Conservation (phyloP, 345 rosid genomes). For the Heritiera littoralis region DNA sequence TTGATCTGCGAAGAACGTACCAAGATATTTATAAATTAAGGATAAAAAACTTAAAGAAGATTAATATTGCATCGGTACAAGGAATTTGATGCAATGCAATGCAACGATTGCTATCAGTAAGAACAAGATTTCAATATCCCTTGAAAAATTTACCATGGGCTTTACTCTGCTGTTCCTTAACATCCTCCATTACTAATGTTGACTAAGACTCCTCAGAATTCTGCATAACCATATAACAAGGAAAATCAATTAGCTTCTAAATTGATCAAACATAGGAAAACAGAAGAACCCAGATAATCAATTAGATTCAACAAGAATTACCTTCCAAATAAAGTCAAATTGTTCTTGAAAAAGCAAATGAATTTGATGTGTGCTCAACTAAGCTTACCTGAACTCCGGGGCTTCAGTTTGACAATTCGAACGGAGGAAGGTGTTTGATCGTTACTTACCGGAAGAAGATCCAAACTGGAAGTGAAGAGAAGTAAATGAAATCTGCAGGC, state of each 20-base stretch:
- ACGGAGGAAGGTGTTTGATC: no score
- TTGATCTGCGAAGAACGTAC: slow-evolving; percentile 22
- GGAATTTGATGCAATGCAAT: background rate
- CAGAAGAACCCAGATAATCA: background rate
- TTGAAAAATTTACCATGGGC: slow-evolving; percentile 35
- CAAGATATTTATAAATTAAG: background rate
- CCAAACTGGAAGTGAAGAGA: no score
- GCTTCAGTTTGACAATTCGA: no score
- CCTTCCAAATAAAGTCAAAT: background rate
- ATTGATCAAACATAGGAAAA: background rate
- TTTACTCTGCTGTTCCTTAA: slow-evolving; percentile 46
- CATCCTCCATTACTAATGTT: slow-evolving; percentile 48
- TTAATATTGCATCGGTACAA: background rate
- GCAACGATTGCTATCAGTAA: background rate
- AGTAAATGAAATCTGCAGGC: no score
- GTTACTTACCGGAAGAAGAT: no score
- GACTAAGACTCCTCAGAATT: background rate
- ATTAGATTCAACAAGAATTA: background rate
- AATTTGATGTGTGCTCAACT: background rate
- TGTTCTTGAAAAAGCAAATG: background rate
- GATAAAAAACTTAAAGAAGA: background rate
- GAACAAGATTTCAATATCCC: background rate
- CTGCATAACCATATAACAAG: background rate
- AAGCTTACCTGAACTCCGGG: background rate
- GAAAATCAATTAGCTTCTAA: background rate